These are phyloP conservation scores for Coriolopsis trogii DNA, from an alignment of 1,284 basidiomycete species.

Conservation along the genomic window DNA sequence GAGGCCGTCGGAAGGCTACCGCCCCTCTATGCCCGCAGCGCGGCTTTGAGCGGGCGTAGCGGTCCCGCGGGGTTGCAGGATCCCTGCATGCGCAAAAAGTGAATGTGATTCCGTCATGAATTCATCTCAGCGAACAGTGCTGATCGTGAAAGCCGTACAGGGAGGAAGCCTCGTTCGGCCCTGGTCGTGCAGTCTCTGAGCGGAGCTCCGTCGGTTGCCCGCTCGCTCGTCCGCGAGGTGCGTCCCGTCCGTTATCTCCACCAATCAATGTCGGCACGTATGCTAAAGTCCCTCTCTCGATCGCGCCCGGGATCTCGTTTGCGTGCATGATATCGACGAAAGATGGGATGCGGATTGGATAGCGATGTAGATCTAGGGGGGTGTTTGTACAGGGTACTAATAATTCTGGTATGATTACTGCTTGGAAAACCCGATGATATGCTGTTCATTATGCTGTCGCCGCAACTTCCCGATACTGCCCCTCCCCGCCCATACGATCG, in stretches of 20 bases:
- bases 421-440: too few relatives aligned
- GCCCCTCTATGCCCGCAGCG: constrained; percentile 28
- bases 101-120: background rate
- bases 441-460: constrained; percentile 15
- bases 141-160: constrained; percentile 5
- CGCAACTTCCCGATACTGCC: constrained; percentile 42
- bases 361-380: background rate
- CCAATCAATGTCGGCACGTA: background rate
- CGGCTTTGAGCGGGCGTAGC: constrained; percentile 17
- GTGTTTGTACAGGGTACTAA: background rate
- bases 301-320: background rate
- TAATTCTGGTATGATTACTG: too few relatives aligned
- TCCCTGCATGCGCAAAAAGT: background rate
- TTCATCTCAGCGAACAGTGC: constrained; percentile 17
- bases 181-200: background rate
- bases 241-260: constrained; percentile 8
- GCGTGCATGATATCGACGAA: background rate
- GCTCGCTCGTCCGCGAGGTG: constrained; percentile 6
- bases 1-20: too few relatives aligned
- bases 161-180: background rate
- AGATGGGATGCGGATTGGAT: background rate
- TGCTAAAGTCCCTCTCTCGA: background rate
- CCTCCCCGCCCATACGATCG: constrained; percentile 77
- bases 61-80: background rate
- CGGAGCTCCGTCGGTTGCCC: constrained; percentile 25